These are phyloP conservation scores for Boeremia exigua DNA, from an alignment of 2,329 filamentous ascomycete genomes.

Conservation along the genomic window DNA sequence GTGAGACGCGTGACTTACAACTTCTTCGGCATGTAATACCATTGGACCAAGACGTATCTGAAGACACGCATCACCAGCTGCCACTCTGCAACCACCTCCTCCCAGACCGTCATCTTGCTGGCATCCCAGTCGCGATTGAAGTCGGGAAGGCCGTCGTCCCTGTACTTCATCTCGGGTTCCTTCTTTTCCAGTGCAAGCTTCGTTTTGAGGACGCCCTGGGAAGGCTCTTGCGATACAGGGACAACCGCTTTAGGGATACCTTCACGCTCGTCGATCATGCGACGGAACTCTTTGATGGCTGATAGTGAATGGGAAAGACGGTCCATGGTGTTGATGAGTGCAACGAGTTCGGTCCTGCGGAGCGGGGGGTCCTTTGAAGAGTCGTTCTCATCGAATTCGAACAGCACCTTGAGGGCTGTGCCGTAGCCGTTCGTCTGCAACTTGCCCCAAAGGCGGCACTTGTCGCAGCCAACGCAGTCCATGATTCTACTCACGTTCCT, in stretches of 20 bases:
- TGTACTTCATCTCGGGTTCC: slow-evolving; percentile 14
- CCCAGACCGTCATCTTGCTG: slow-evolving; percentile 56
- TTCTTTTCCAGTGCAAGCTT: slow-evolving; percentile 33
- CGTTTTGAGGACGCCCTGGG: slow-evolving; percentile 41
- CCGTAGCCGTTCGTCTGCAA: slow-evolving; percentile 94
- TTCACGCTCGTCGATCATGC: slow-evolving; percentile 55
- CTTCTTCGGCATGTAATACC: slow-evolving; percentile 70
- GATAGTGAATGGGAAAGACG: slow-evolving; percentile 81
- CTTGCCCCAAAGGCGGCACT: slow-evolving; percentile 98
- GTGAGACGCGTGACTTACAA: slow-evolving; percentile 64
- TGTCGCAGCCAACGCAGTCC: slow-evolving; percentile 99
- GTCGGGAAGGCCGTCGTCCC: slow-evolving; percentile 51
- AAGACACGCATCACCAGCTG: slow-evolving; percentile 66
- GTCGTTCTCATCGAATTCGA: slow-evolving; percentile 81
- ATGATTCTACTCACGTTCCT: slow-evolving; percentile 95
- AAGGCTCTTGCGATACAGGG: slow-evolving; percentile 26
- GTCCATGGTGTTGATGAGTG: slow-evolving; percentile 91
- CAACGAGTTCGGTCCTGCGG: slow-evolving; percentile 89
- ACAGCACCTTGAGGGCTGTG: slow-evolving; percentile 91
- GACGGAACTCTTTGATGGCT: slow-evolving; percentile 75
- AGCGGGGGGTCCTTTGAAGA: slow-evolving; percentile 71
- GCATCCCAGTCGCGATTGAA: slow-evolving; percentile 50
- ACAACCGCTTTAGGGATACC: slow-evolving; percentile 30
- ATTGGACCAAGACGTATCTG: slow-evolving; percentile 72
- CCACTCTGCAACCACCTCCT: slow-evolving; percentile 70